Evolutionary conservation across 352 stramenopile species (phyloP), one percentile per base, ranked within the genome.

Genomic region (Aphanomyces stellatus): DNA sequence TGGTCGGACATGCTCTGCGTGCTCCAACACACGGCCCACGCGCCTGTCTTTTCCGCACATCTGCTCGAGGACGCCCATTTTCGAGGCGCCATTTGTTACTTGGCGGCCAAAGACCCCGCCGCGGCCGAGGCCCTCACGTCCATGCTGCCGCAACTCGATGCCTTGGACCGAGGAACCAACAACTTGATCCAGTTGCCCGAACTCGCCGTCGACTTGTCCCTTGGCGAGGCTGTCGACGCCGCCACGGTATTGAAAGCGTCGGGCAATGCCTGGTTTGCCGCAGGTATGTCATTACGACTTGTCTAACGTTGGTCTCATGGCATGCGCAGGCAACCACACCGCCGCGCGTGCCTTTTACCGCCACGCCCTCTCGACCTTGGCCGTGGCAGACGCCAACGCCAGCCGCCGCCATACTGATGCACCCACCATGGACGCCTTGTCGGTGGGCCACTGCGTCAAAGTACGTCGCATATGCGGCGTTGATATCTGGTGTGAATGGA

Each of bases 291-390:
- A 15, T 17, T 64, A n/a, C 41, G 22, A 53, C 53, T 61, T 1
- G 15, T 24, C 33, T 64, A 6, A 11, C 8, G 19, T 24, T 0
- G 11, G n/a, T 41, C 46, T 51, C 13, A 59, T 49, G n/a, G 30
- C 22, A 41, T 28, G 15, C 30, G n/a, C 41, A 67, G 60, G 60
- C 28, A 67, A 67, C 41, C 28, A 59, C n/a, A 57, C 41, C 28
- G 60, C 60, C 2, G 60, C 60, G 7, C 41, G 60, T 4, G 8
- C 48, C 28, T 67, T 67, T 17, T 67, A 67, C 22, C 60, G 60
- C 22, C 30, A 57, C 15, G 60, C 15, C 10, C 28, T 67, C 11
- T 59, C 41, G 17, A 67, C 60, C 24, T 33, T 67, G 28, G 51
- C 48, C 6, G 60, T 67, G 34, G 24, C 60, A 19, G 60, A 59